Evolutionary conservation across 345 rosid genomes (phyloP).

Genomic region (Syzygium oleosum): DNA sequence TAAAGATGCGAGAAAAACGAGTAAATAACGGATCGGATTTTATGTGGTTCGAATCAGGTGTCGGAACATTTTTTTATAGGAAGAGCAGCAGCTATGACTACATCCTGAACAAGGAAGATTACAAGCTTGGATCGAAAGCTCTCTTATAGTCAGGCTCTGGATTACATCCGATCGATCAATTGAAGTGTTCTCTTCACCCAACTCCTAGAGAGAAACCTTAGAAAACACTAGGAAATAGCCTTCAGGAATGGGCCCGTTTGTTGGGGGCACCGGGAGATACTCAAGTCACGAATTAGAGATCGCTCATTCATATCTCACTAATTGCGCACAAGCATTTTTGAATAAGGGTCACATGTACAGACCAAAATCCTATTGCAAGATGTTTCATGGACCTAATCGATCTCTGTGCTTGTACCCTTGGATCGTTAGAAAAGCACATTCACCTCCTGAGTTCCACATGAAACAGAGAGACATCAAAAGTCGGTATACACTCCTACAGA

Average conservation of each 20-base stretch:
- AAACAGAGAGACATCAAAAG: not conserved
- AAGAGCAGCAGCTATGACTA: not conserved
- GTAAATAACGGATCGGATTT: not conserved
- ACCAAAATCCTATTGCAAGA: not conserved
- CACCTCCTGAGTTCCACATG: not conserved
- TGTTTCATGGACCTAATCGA: not conserved
- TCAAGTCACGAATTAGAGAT: not conserved
- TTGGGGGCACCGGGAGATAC: rapidly evolving
- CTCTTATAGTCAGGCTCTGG: not conserved
- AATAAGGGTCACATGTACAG: not conserved
- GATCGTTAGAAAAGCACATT: not conserved
- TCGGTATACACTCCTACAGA: not conserved
- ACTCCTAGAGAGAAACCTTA: not conserved
- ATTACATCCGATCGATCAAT: not conserved
- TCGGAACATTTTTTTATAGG: not conserved
- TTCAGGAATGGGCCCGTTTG: not conserved
- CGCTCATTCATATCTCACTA: not conserved
- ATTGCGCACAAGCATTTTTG: too few relatives aligned
- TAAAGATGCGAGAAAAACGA: not conserved
- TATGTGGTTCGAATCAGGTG: not conserved
- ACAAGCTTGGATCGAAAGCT: not conserved
- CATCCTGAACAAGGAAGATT: not conserved
- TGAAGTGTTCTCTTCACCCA: not conserved
- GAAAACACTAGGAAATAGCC: not conserved
- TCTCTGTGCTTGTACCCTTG: not conserved